These are phyloP conservation scores for Anacardium occidentale DNA, from an alignment of 345 rosid species.

Conservation along the genomic window DNA sequence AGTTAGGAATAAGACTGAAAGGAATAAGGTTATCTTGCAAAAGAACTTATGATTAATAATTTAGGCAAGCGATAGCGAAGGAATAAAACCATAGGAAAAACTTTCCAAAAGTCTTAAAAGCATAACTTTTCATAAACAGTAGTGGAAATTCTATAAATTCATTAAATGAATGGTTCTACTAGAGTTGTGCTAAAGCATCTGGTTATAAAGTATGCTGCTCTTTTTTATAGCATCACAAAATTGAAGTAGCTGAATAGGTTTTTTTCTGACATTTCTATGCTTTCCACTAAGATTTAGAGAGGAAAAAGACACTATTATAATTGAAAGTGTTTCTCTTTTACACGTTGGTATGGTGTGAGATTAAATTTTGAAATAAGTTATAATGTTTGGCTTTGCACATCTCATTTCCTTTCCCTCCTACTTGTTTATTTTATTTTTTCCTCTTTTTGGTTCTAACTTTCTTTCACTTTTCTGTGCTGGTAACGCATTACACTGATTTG, in stretches of 20 bases:
- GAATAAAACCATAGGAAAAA: not conserved
- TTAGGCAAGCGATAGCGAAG: not conserved
- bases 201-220: not conserved
- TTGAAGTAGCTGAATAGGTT: not conserved
- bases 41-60: not conserved
- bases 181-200: not conserved
- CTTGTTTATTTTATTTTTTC: not conserved
- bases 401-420: not conserved
- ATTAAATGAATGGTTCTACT: not conserved
- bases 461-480: not conserved
- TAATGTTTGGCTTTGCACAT: not conserved
- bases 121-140: not conserved
- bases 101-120: not conserved
- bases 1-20: not conserved
- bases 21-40: not conserved
- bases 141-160: not conserved
- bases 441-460: not conserved
- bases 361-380: no score
- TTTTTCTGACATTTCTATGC: not conserved
- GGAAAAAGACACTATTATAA: not conserved
- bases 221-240: not conserved
- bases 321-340: not conserved
- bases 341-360: no score
- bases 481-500: no score
- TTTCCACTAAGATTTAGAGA: not conserved